A percentile compares a stretch with the other conserved stretches of the same genome.
phyloP scores from a whole-genome alignment of 2,329 filamentous ascomycete genomes.

The Sporothrix brasiliensis region DNA sequence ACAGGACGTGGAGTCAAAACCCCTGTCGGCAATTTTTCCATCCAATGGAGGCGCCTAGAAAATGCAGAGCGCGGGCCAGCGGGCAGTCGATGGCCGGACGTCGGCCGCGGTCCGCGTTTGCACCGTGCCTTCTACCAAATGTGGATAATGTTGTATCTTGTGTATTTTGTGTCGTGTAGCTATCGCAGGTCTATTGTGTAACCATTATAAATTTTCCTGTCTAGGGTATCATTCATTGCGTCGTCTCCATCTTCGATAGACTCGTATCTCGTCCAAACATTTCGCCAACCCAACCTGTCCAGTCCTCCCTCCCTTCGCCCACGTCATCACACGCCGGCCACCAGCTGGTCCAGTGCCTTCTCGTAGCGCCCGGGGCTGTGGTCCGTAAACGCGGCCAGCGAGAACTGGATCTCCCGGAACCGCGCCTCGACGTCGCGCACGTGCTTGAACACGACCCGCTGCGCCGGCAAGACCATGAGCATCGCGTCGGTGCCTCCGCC shows the following conservation, averaged over 20 bases:
- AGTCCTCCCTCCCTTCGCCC: neutral
- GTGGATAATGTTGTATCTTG: neutral
- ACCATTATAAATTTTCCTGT: neutral
- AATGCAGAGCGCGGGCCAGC: neutral
- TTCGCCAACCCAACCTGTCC: neutral
- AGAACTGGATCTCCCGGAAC: constrained; percentile 72
- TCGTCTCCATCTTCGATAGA: neutral
- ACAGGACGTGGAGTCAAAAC: neutral
- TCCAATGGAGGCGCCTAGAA: constrained; percentile 6
- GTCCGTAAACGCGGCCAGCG: constrained; percentile 72
- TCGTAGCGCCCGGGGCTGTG: constrained; percentile 77
- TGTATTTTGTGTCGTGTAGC: too few species aligned
- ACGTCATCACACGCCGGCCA: constrained; percentile 20
- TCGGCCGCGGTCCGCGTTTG: neutral
- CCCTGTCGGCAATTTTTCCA: neutral
- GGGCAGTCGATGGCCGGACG: neutral
- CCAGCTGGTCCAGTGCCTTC: constrained; percentile 64
- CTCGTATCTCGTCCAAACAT: neutral
- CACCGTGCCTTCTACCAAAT: neutral
- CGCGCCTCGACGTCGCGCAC: constrained; percentile 69
- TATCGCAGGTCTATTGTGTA: too few species aligned
- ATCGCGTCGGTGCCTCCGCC: constrained; percentile 18
- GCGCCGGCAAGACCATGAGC: constrained; percentile 56
- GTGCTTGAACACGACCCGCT: constrained; percentile 69
- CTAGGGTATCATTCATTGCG: constrained; percentile 14